Percentiles rank a stretch among this genome's conserved stretches.
phyloP scores from a whole-genome alignment of 2,329 filamentous ascomycete genomes.

The Ophiognomonia clavigignenti-juglandacearum region DNA sequence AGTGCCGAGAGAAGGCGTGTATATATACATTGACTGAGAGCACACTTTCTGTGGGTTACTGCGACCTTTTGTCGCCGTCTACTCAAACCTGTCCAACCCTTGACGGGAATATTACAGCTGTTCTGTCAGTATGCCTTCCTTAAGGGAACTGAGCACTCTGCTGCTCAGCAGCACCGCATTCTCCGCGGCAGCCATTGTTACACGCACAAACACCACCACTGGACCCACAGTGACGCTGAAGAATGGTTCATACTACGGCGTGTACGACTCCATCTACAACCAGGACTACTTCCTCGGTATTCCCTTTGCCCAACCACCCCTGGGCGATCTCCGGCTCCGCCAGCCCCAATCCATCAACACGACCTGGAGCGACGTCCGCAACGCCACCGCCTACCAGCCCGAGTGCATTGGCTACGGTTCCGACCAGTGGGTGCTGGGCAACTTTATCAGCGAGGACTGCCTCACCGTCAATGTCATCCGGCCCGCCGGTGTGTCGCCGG shows the following conservation, averaged over 20 bases:
- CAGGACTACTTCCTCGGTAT: conserved; percentile 51
- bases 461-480: conserved; percentile 52
- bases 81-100: neutral
- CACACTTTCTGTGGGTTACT: too few species aligned
- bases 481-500: conserved; percentile 35
- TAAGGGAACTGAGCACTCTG: neutral
- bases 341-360: conserved; percentile 43
- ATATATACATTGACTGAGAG: too few species aligned
- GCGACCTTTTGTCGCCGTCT: too few species aligned
- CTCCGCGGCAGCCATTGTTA: neutral
- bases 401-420: conserved; percentile 47
- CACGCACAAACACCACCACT: neutral
- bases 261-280: conserved; percentile 32
- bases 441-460: conserved; percentile 41
- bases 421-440: conserved; percentile 23
- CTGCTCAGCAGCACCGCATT: neutral
- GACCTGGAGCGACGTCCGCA: conserved; percentile 33
- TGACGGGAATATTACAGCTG: neutral
- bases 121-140: neutral
- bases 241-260: conserved; percentile 45
- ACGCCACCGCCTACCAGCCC: conserved; percentile 41
- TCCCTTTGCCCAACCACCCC: conserved; percentile 48
- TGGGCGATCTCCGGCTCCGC: conserved; percentile 48
- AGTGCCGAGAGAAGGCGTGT: too few species aligned
- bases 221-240: conserved; percentile 5